phyloP scores from a whole-genome alignment of 1,284 basidiomycete species.

The Golubevia sp. region DNA sequence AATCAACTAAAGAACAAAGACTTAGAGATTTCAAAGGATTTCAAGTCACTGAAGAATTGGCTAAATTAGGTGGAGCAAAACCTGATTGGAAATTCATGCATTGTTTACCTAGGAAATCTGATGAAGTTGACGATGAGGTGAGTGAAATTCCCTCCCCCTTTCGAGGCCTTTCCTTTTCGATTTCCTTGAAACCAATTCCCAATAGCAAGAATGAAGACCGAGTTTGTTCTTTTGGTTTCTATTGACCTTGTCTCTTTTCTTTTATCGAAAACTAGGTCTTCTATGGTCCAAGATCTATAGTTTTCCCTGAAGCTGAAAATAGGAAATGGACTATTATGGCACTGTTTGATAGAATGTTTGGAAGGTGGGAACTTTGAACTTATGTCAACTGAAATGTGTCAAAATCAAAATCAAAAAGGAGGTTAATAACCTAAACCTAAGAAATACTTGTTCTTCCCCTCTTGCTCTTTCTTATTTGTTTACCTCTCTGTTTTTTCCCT shows the following conservation, averaged over 20 bases:
- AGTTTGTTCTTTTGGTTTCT: neutral
- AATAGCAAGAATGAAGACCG: too few species aligned
- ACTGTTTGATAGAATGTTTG: slow-evolving; percentile 34
- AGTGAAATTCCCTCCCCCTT: neutral
- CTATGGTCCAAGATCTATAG: slow-evolving; percentile 50
- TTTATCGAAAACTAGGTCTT: slow-evolving; percentile 29
- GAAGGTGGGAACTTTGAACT: too few species aligned
- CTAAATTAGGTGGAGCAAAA: slow-evolving; percentile 60
- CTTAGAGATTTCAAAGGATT: slow-evolving; percentile 87
- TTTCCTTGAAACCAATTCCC: too few species aligned
- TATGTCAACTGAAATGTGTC: too few species aligned
- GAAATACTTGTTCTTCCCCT: too few species aligned
- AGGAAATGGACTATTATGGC: slow-evolving; percentile 62
- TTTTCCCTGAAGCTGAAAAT: slow-evolving; percentile 61
- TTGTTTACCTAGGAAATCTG: slow-evolving; percentile 52
- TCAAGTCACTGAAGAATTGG: slow-evolving; percentile 80
- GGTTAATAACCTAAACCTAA: too few species aligned
- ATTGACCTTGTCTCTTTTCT: neutral
- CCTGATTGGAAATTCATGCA: slow-evolving; percentile 61
- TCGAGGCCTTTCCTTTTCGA: too few species aligned
- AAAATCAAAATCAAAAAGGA: too few species aligned
- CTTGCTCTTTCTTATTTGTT: too few species aligned
- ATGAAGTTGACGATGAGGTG: slow-evolving; percentile 53
- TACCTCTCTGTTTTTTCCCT: too few species aligned
- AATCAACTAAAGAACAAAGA: slow-evolving; percentile 87